These are phyloP conservation scores for Hydnomerulius pinastri DNA, from an alignment of 768 basidiomycete genomes.

Conservation along the genomic window DNA sequence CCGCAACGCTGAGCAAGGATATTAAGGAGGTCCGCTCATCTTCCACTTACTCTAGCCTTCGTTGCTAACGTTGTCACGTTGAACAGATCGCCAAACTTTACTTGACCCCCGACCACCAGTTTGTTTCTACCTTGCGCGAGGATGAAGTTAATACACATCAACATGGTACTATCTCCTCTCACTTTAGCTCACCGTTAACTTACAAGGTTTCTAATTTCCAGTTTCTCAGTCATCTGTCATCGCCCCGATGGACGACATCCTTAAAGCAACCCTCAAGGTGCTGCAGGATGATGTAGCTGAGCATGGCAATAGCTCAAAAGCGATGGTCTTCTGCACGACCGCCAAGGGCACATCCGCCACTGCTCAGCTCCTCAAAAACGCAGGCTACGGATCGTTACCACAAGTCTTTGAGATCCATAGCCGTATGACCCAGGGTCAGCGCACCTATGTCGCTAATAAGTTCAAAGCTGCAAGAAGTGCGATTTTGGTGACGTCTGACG, in stretches of 20 bases:
- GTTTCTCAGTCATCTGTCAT: constrained; percentile 50
- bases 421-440: constrained; percentile 49
- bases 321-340: constrained; percentile 70
- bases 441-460: constrained; percentile 48
- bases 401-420: constrained; percentile 59
- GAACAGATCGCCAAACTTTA: constrained; percentile 30
- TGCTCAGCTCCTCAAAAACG: constrained; percentile 36
- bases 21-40: constrained; percentile 48
- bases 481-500: constrained; percentile 55
- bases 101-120: constrained; percentile 33
- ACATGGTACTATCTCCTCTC: constrained; percentile 43
- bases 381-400: constrained; percentile 29
- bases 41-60: too few species aligned
- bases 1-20: constrained; percentile 74
- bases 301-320: constrained; percentile 36
- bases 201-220: constrained; percentile 22
- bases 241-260: constrained; percentile 40
- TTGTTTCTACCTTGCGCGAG: constrained; percentile 58
- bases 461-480: constrained; percentile 49
- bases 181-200: too few species aligned
- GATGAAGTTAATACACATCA: constrained; percentile 64
- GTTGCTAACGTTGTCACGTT: background rate
- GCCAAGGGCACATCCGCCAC: constrained; percentile 55
- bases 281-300: constrained; percentile 36
- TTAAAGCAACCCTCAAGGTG: constrained; percentile 44